Percentiles rank a stretch among this genome's conserved stretches.
Conservation (phyloP, 805 yeast genomes). For the Deakozyma indianensis region DNA sequence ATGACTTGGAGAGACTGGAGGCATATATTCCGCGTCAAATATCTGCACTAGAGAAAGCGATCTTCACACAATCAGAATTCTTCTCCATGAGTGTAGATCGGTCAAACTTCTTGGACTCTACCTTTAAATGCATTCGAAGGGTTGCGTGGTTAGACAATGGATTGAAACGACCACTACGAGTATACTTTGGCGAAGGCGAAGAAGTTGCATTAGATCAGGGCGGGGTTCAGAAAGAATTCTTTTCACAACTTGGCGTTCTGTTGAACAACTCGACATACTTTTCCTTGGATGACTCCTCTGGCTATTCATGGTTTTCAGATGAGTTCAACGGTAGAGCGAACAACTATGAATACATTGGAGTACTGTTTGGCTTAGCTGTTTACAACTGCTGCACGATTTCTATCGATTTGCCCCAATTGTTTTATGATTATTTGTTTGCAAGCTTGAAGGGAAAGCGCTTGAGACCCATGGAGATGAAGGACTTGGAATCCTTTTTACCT, state of each 20-base stretch:
- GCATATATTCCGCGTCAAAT: not conserved
- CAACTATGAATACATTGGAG: not conserved
- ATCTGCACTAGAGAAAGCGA: not conserved
- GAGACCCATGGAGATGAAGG: not conserved
- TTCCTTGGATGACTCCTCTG: not conserved
- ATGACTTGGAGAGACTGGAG: not conserved
- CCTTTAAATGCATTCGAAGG: not conserved
- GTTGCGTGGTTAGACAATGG: not conserved
- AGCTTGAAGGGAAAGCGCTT: not conserved
- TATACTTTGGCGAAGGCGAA: not conserved
- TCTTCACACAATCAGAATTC: not conserved
- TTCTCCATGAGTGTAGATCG: not conserved
- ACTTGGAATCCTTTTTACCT: not conserved
- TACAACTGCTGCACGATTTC: constrained; percentile 1
- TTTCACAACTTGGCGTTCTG: not conserved
- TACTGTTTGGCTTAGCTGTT: not conserved
- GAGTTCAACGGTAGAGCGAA: not conserved
- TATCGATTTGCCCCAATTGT: not conserved
- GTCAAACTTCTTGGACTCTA: not conserved
- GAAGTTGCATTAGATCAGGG: not conserved
- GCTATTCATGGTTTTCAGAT: not conserved
- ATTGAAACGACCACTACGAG: not conserved
- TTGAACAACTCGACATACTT: not conserved
- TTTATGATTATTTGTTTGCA: not conserved
- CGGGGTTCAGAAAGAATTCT: constrained; percentile 1